Conservation (phyloP, 2,329 filamentous ascomycete species). For the Atkinsonella texensis region DNA sequence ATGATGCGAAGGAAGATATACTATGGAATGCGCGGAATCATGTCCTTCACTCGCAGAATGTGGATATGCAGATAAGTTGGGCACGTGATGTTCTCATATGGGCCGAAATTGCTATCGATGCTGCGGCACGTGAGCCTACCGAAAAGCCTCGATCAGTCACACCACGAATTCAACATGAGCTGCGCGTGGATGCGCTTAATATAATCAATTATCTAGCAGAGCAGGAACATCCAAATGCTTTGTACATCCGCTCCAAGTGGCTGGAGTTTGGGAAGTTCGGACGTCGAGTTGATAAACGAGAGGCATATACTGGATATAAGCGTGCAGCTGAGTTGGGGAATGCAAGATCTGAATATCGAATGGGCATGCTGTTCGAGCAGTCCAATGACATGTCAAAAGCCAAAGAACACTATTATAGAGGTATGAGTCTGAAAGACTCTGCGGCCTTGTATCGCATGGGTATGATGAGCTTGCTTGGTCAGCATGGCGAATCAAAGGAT, state of each 20-base stretch:
- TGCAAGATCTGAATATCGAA: slow-evolving; percentile 82
- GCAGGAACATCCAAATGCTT: slow-evolving; percentile 83
- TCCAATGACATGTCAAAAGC: slow-evolving; percentile 88
- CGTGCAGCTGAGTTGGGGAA: slow-evolving; percentile 79
- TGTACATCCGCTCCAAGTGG: slow-evolving; percentile 95
- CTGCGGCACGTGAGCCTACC: slow-evolving; percentile 52
- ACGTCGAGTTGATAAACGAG: slow-evolving; percentile 80
- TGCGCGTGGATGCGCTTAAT: slow-evolving; percentile 79
- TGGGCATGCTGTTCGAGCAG: slow-evolving; percentile 96
- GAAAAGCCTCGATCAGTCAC: slow-evolving; percentile 55
- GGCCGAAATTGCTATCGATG: slow-evolving; percentile 72
- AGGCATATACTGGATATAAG: slow-evolving; percentile 80
- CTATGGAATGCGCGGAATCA: slow-evolving; percentile 72
- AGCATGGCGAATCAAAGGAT: slow-evolving; percentile 82
- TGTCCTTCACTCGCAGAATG: slow-evolving; percentile 86
- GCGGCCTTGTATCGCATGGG: slow-evolving; percentile 78
- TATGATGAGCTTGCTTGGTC: slow-evolving; percentile 94
- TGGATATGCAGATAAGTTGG: slow-evolving; percentile 94
- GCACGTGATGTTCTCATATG: slow-evolving; percentile 84
- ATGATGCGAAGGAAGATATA: slow-evolving; percentile 87
- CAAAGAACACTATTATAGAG: slow-evolving; percentile 77
- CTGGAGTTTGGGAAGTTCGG: slow-evolving; percentile 96
- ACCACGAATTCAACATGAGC: slow-evolving; percentile 76
- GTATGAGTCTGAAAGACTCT: slow-evolving; percentile 70
- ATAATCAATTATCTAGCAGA: slow-evolving; percentile 83